Evolutionary conservation across 345 rosid species (phyloP), one percentile per base, ranked within the genome.

Genomic region (Melastoma malabathricum): DNA sequence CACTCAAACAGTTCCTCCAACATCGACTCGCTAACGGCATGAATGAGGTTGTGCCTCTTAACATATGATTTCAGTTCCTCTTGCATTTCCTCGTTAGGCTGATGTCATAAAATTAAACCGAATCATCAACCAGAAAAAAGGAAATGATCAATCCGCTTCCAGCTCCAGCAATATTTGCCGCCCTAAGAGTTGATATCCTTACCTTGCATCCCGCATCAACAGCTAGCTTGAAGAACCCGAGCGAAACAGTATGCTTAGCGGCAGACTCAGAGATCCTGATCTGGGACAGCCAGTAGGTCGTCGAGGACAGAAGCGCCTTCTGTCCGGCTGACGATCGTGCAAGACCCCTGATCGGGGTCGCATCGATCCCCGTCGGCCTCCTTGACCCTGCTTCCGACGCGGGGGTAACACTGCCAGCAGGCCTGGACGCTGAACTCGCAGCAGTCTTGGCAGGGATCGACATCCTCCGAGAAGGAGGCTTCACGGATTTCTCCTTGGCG

Each of bases 151-250:
- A 50, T 16, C 41, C 38, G 15, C 41, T 4, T 13, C 27, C 18
- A 4, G 19, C n/a, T n/a, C 43, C 34, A 15, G 23, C 54, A 51
- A 43, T 31, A 20, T 6, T 15, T 31, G n/a, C 2, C 44, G 5
- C 54, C 15, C 27, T 8, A 0, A 16, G 8, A 18, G 14, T 13
- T 51, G 44, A 5, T 41, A 29, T 16, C 29, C 44, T 31, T 43
- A 90, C 98, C 94, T 86, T 75, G 57, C 94, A 84, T 47, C 87
- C 93, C 15, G 89, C 96, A 57, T 79, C 85, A 7, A 75, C 60
- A 52, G 89, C 96, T 49, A 92, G 96, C 68, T 80, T 86, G 67
- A 92, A 86, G 60, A 92, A 86, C 6, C 87, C 96, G 10, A 92
- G 83, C 4, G 98, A 80, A 47, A 92, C 62, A 0, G 85, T 68